A percentile compares a stretch with the other conserved stretches of the same genome.
Conservation (phyloP, 1,139 yeast species). For the Pichia cactophila region DNA sequence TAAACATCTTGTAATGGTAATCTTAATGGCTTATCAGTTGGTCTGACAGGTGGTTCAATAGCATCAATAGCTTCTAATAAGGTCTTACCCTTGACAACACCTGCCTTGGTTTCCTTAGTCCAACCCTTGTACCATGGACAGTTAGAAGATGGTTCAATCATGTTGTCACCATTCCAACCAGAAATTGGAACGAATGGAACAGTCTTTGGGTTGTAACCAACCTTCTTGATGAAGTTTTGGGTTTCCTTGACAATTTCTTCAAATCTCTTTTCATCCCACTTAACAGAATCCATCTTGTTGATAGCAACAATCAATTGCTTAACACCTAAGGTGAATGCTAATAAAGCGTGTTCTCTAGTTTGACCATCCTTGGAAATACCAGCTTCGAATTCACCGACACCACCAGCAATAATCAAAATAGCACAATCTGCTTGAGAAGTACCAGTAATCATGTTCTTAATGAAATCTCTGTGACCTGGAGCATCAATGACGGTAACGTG, state of each 20-base stretch:
- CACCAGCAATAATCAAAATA: slow-evolving; percentile 83
- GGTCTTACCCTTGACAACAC: slow-evolving; percentile 76
- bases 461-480: slow-evolving; percentile 97
- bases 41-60: slow-evolving; percentile 79
- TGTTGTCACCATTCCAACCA: slow-evolving; percentile 94
- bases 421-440: slow-evolving; percentile 93
- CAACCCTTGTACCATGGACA: slow-evolving; percentile 92
- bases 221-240: slow-evolving; percentile 85
- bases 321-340: slow-evolving; percentile 88
- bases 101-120: slow-evolving; percentile 75
- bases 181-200: slow-evolving; percentile 90
- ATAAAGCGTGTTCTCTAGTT: slow-evolving; percentile 89
- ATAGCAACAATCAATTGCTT: slow-evolving; percentile 82
- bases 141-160: slow-evolving; percentile 77
- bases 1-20: slow-evolving; percentile 87
- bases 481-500: slow-evolving; percentile 90
- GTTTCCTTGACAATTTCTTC: slow-evolving; percentile 80
- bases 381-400: slow-evolving; percentile 92
- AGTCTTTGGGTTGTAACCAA: slow-evolving; percentile 87
- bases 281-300: slow-evolving; percentile 91
- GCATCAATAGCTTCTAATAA: slow-evolving; percentile 83
- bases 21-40: slow-evolving; percentile 86
- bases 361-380: slow-evolving; percentile 93
- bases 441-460: slow-evolving; percentile 93
- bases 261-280: slow-evolving; percentile 77